Evolutionary conservation across 2,329 filamentous ascomycete species (phyloP), one percentile per base, ranked within the genome.

Genomic region (Aspergillus cejpii): DNA sequence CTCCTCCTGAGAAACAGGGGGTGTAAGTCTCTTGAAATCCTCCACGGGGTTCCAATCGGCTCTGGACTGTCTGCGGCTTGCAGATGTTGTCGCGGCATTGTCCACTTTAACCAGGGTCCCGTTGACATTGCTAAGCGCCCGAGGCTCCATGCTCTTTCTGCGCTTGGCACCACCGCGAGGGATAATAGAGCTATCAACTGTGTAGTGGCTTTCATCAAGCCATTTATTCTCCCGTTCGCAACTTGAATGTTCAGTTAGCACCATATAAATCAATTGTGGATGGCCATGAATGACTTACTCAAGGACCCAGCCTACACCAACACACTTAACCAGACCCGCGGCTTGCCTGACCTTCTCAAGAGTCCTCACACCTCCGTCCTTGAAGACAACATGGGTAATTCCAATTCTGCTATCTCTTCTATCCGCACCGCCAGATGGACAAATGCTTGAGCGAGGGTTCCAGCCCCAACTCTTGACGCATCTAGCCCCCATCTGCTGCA

Each of bases 351-450:
- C 84, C 67, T 89, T 94, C 61, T 94, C 84, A 53, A 95, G 68
- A 0, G 88, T 94, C 20, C 83, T 76, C 59, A 84, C 83, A 33
- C 82, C 82, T 37, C 89, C 89, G 59, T 94, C 89, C 64, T 94
- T 95, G 73, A 83, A 95, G 5, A 95, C 80, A 6, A 95, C 85
- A 60, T 95, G 89, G 0, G 88, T 94, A 56, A 94, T 87, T 4
- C 83, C 85, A 47, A 87, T 72, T 61, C 81, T 84, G 39, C 59
- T 57, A 11, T 67, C 61, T 39, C 58, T 61, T 4, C 61, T 52
- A 7, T 64, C 61, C n/a, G 51, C 55, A 2, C 52, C 57, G 36
- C 64, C 64, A 14, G 57, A 56, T 5, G 63, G 65, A 5, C 62
- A 65, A 15, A 68, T 40, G 50, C 69, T 71, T 14, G 64, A 55